Percentiles rank a stretch among this genome's conserved stretches.
Conservation (phyloP, 768 basidiomycete genomes). For the Clavulina sp. region DNA sequence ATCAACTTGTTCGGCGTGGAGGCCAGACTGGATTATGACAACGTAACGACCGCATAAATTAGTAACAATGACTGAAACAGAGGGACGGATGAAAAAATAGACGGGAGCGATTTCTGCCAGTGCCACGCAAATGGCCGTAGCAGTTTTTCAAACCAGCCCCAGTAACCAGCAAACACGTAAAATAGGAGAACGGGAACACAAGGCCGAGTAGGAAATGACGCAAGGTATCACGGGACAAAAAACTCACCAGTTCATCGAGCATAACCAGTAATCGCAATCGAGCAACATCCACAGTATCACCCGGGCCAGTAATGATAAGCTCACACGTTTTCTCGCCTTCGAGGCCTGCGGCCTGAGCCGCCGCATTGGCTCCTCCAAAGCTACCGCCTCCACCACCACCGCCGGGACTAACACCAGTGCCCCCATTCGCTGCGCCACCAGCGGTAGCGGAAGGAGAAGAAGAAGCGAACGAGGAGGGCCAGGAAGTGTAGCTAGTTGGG, state of each 20-base stretch:
- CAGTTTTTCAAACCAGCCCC: too few relatives aligned
- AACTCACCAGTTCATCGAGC: slow-evolving; percentile 80
- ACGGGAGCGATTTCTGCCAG: too few relatives aligned
- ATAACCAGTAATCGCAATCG: slow-evolving; percentile 82
- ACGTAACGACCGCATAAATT: neutral
- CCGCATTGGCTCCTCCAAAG: too few relatives aligned
- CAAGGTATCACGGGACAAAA: neutral
- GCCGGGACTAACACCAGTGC: slow-evolving; percentile 23
- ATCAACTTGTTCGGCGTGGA: slow-evolving; percentile 81
- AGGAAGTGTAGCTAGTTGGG: too few relatives aligned
- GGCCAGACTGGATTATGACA: slow-evolving; percentile 28
- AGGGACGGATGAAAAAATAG: too few relatives aligned
- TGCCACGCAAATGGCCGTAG: too few relatives aligned
- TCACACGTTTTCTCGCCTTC: slow-evolving; percentile 92
- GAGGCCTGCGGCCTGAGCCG: slow-evolving; percentile 70
- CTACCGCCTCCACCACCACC: slow-evolving; percentile 35
- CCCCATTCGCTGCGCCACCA: neutral
- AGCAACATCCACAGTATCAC: slow-evolving; percentile 81
- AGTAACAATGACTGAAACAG: neutral
- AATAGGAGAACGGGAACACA: too few relatives aligned
- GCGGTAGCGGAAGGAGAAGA: too few relatives aligned
- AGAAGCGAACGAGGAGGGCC: too few relatives aligned
- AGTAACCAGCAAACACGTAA: too few relatives aligned
- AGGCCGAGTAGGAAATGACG: too few relatives aligned
- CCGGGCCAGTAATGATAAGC: slow-evolving; percentile 68